Base-by-base conservation (phyloP, 345 rosid genomes). In the Salix arbutifolia region DNA sequence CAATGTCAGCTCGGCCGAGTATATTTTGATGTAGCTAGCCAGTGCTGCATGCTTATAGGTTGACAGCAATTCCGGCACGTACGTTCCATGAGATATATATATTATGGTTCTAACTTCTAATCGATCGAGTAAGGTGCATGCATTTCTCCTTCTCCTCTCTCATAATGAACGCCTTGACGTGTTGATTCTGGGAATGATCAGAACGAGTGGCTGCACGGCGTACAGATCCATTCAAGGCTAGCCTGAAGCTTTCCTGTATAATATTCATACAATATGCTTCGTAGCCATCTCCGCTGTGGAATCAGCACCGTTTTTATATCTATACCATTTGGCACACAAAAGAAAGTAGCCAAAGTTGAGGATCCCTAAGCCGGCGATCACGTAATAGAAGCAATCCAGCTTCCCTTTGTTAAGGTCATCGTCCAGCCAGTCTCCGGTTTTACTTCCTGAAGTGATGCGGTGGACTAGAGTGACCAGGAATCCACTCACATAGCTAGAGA, bases 351-450 rank as follows among this genome's bases (percentile, higher is more conserved):
- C 75, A 9, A 81, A 23, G 53, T 81, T 81, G 8, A 77, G 8
- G 18, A 73, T 46, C 14, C 75, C 84, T 16, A 74, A 18, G 3
- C 28, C 78, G 74, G 40, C 80, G 52, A 77, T 65, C 38, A 77
- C 0, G 72, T 73, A 81, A 21, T 77, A 81, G 60, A 67, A 81
- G 67, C 12, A 69, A 18, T 81, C 84, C 78, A 81, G 69, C 25
- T 33, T 81, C 25, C 73, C 84, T 2, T 77, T 64, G 65, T 77
- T 81, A 69, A 77, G 77, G 61, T 81, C 84, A 44, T 77, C 78
- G n/a, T 74, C 52, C 26, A 81, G 53, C 84, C 84, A 81, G 48
- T 77, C 67, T 28, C 83, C 77, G 3, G 21, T 23, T 38, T 30
- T 17, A 18, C 64, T 31, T 19, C 56, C 21, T 11, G 38, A 0